Conservation (phyloP, 768 basidiomycete species). For the Cystobasidium ongulense region DNA sequence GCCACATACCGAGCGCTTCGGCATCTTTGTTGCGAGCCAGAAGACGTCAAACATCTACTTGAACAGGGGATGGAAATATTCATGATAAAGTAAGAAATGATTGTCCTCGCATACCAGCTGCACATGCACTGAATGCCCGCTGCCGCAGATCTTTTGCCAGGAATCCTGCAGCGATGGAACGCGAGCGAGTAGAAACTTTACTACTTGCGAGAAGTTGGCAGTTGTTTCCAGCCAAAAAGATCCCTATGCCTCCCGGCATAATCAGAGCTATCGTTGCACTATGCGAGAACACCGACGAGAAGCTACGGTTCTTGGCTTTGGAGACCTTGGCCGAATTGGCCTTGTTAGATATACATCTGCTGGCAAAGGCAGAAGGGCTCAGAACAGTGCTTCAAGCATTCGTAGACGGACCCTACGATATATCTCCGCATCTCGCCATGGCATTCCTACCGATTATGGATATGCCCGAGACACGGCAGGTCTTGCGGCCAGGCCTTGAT, state of each 20-base stretch:
- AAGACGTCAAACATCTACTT: conserved; percentile 61
- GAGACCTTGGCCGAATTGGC: conserved; percentile 84
- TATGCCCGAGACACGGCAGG: conserved; percentile 68
- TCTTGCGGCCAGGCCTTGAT: conserved; percentile 71
- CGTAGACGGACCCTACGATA: conserved; percentile 66
- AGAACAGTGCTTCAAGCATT: conserved; percentile 75
- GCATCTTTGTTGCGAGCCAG: conserved; percentile 62
- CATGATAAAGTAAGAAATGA: conserved; percentile 62
- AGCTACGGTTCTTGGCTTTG: conserved; percentile 69
- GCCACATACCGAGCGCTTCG: conserved; percentile 76
- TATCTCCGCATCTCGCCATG: conserved; percentile 57
- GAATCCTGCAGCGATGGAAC: conserved; percentile 63
- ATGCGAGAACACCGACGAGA: conserved; percentile 85
- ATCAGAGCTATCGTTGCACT: conserved; percentile 86
- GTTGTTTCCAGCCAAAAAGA: conserved; percentile 1
- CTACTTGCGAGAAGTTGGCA: conserved; percentile 66
- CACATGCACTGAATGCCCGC: conserved; percentile 17
- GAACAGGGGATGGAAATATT: conserved; percentile 73
- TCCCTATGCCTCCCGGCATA: conserved; percentile 58
- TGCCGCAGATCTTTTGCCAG: conserved; percentile 52
- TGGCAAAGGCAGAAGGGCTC: conserved; percentile 71
- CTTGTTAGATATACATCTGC: conserved; percentile 70
- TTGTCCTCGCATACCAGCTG: conserved; percentile 3
- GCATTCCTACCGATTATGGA: conserved; percentile 78
- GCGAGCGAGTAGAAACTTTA: conserved; percentile 86